Percentiles rank a stretch among this genome's conserved stretches.
Evolutionary conservation across 2,329 filamentous ascomycete genomes (phyloP).

Genomic region (Nigrograna mackinnonii): DNA sequence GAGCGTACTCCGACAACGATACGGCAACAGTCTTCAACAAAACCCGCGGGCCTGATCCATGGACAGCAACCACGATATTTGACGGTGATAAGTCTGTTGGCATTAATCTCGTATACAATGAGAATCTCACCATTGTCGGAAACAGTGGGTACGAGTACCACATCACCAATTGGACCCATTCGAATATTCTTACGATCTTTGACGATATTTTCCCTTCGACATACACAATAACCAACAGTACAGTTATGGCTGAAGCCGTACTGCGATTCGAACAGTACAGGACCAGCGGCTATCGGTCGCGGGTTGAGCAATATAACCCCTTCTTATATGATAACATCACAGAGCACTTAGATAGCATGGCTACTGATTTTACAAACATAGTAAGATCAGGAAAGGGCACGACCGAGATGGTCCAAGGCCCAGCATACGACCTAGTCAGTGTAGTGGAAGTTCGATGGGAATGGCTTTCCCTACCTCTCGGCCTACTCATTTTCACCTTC

Average conservation of each 20-base stretch:
- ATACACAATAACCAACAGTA: neutral
- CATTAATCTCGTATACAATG: slow-evolving; percentile 10
- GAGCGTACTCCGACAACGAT: slow-evolving; percentile 6
- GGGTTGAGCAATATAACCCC: slow-evolving; percentile 12
- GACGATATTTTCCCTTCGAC: slow-evolving; percentile 8
- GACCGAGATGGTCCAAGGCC: slow-evolving; percentile 9
- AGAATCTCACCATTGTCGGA: neutral
- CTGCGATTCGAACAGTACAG: slow-evolving; percentile 15
- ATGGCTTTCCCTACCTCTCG: slow-evolving; percentile 29
- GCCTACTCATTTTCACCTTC: slow-evolving; percentile 19
- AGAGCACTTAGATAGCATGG: slow-evolving; percentile 17
- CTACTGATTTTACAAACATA: slow-evolving; percentile 20
- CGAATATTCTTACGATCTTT: slow-evolving; percentile 12
- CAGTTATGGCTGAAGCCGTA: slow-evolving; percentile 2
- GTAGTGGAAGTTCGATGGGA: slow-evolving; percentile 21
- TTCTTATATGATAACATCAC: slow-evolving; percentile 22
- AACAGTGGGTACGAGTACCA: slow-evolving; percentile 8
- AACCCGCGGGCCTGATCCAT: slow-evolving; percentile 8
- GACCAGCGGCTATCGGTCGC: neutral
- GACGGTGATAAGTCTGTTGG: neutral
- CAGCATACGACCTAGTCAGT: slow-evolving; percentile 13
- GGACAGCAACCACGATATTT: neutral
- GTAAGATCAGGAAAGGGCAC: slow-evolving; percentile 15
- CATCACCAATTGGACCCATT: slow-evolving; percentile 1
- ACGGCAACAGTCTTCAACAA: slow-evolving; percentile 4